These are phyloP conservation scores for Chrysophaeum taylorii DNA, from an alignment of 352 stramenopile species.

Conservation along the genomic window DNA sequence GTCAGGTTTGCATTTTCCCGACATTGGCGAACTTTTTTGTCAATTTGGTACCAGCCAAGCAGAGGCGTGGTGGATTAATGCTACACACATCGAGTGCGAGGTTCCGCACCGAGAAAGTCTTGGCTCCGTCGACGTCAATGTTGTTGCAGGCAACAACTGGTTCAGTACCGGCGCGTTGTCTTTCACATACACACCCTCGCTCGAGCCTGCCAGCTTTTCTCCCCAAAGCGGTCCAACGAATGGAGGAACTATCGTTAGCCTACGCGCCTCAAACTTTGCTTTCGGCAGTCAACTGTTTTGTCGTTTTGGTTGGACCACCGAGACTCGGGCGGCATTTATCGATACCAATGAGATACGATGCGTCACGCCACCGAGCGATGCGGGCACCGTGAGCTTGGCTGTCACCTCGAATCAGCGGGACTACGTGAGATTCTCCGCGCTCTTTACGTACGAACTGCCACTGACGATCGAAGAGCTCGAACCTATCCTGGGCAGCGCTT, in stretches of 20 bases:
- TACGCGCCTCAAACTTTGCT: slow-evolving; percentile 31
- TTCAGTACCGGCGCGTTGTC: not conserved
- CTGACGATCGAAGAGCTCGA: slow-evolving; percentile 16
- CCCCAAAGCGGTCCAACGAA: not conserved
- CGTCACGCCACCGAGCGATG: slow-evolving; percentile 11
- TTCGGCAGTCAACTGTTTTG: slow-evolving; percentile 14
- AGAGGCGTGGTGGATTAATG: slow-evolving; percentile 29
- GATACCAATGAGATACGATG: slow-evolving; percentile 26
- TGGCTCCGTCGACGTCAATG: not conserved
- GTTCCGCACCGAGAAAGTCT: not conserved
- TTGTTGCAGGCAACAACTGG: not conserved
- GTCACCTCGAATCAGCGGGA: slow-evolving; percentile 64
- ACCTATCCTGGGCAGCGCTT: slow-evolving; percentile 37
- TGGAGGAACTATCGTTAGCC: slow-evolving; percentile 18
- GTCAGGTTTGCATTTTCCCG: slow-evolving; percentile 40
- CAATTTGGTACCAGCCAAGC: slow-evolving; percentile 35
- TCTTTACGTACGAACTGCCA: not conserved
- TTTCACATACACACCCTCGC: not conserved
- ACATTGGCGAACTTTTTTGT: slow-evolving; percentile 37
- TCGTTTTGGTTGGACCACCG: slow-evolving; percentile 18
- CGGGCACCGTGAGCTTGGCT: slow-evolving; percentile 38
- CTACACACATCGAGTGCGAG: not conserved
- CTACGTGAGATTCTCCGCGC: slow-evolving; percentile 26
- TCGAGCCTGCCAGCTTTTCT: not conserved
- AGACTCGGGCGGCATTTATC: slow-evolving; percentile 23